Base-by-base conservation (phyloP, 2,329 filamentous ascomycete species). In the Penicillium hesseltinei region DNA sequence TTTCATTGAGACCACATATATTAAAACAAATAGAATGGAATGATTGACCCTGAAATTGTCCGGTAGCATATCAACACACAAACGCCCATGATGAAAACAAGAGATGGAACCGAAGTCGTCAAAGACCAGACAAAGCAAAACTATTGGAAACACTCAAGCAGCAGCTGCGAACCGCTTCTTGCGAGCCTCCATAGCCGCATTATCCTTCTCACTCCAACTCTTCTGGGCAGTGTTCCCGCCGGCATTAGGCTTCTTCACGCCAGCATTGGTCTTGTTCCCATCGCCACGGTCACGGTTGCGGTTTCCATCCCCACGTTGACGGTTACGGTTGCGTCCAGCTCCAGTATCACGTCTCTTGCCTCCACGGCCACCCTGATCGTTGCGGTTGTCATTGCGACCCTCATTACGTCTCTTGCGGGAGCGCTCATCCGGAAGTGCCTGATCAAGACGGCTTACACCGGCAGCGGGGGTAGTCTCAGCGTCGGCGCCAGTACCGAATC, bases 91-190 rank as follows among this genome's bases (percentile, higher is more conserved):
- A 60, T 62, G 58, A 40, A 40, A 59, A 61, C 13, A 47, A 52
- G 51, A 42, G 21, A 52, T 46, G 40, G 17, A 45, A 46, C 15
- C 17, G 9, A 52, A 46, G 9, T 17, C 50, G 21, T 45, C 29
- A 36, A 17, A 27, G 23, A 27, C 31, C 11, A 35, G 29, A 44
- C 27, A 44, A 27, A 44, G 7, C 21, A 36, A 35, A 35, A 45
- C 17, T 11, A 36, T 10, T 52, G 29, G 39, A 52, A 21, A 56
- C 27, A 55, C 35, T 64, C 59, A 74, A 29, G 68, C 68, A 25
- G 69, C 67, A 38, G 72, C 61, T 43, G 70, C 71, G 63, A 81
- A 81, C 51, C 77, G 73, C 70, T 78, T 77, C 71, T 78, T 80
- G 64, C 79, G 73, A 54, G 76, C 77, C 58, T 81, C 79, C 62